Conservation (phyloP, 1,139 yeast genomes). For the Zygosaccharomyces sapae region DNA sequence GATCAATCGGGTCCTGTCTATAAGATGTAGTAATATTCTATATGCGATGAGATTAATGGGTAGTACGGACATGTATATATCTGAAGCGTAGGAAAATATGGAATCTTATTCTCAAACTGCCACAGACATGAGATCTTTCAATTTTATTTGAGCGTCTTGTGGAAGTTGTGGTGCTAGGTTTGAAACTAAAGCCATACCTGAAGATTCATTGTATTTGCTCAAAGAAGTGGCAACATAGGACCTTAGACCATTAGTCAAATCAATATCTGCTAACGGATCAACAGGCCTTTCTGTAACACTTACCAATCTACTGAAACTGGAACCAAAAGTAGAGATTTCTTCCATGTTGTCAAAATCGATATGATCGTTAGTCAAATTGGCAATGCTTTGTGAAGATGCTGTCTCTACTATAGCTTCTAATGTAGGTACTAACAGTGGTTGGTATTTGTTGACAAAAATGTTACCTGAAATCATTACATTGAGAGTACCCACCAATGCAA, state of each 20-base stretch:
- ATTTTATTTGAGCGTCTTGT: conserved; percentile 38
- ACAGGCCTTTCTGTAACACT: conserved; percentile 56
- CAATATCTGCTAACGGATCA: conserved; percentile 63
- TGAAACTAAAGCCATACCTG: conserved; percentile 29
- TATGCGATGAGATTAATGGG: conserved; percentile 5
- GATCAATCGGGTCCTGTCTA: neutral
- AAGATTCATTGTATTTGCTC: conserved; percentile 29
- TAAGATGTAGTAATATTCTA: conserved; percentile 1
- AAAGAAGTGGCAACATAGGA: conserved; percentile 40
- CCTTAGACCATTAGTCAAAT: conserved; percentile 38
- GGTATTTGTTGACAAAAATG: conserved; percentile 43
- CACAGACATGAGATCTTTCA: conserved; percentile 31
- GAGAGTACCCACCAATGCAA: conserved; percentile 69
- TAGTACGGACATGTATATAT: neutral
- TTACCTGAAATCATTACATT: conserved; percentile 41
- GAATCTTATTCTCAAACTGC: neutral
- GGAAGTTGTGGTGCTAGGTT: conserved; percentile 38
- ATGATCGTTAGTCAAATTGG: conserved; percentile 34
- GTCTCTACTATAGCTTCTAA: conserved; percentile 52
- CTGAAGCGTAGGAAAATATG: neutral
- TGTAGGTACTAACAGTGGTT: conserved; percentile 46
- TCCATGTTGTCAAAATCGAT: conserved; percentile 41
- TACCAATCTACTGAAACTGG: conserved; percentile 70
- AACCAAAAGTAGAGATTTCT: conserved; percentile 63
- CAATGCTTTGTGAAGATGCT: conserved; percentile 36